Base-by-base conservation (phyloP, 306 rosid species). In the Elaeagnus macrophylla region DNA sequence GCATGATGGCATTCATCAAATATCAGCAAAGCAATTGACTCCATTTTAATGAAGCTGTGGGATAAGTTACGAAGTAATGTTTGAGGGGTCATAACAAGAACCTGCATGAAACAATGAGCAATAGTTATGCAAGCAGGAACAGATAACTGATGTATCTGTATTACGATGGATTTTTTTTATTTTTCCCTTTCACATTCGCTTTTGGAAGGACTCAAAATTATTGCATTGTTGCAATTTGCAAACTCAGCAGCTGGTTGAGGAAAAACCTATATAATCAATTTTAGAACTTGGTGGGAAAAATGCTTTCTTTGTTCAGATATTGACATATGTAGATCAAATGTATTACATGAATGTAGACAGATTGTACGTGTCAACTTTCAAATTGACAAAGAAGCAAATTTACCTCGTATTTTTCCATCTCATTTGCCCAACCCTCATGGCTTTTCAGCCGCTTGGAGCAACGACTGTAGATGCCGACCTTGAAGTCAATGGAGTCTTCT, bases 1-100 rank as follows among this genome's bases (percentile, higher is more conserved):
- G 97, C 97, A 48, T 90, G 97, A 78, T 90, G 97, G 18, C 97
- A 90, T 69, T 90, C 97, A 25, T 90, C 95, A 78, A 90, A 90
- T 70, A 90, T 86, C 75, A 90, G 68, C 62, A 90, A 82, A 12
- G 81, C 71, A 74, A 90, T 84, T 52, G 54, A 76, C 66, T 90
- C 95, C 95, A 83, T 90, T 74, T 56, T 83, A 70, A 90, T 79
- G 53, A 69, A 70, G 72, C 95, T 78, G 72, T 90, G 97, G 64
- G 44, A 67, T 65, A 90, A 80, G 74, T 63, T 72, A 51, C 64
- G 86, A 42, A 78, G 63, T 41, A 90, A 68, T 71, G 72, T 80
- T 72, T 81, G 78, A 19, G 97, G 97, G 39, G 84, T 90, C 97
- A 90, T 90, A 53, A 84, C 95, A 67, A 86, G 76, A 80, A 90